Base-by-base conservation (phyloP, 257 asterid species). In the Jacaranda copaia region DNA sequence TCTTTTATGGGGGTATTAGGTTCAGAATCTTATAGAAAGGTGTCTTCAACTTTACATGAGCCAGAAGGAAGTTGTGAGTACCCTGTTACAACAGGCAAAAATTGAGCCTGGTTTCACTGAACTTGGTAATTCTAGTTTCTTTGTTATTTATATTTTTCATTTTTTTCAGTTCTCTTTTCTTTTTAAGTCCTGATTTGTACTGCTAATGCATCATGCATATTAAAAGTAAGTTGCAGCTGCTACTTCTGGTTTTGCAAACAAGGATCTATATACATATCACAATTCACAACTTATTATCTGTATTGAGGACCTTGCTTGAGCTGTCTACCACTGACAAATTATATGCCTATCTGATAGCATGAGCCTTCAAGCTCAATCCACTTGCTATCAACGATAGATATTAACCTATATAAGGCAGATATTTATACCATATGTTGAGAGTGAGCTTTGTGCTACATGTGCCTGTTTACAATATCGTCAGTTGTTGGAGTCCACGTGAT, bases 1-100 rank as follows among this genome's bases (percentile, higher is more conserved):
- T 69, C 40, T 39, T 79, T 9, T 65, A 42, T 42, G 40, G 36
- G 60, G 52, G 61, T 57, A 7, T 64, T 86, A 95, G 99, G 99
- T 95, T 79, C 98, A 95, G 76, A 90, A 89, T 82, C 98, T 95
- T 64, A 94, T 94, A 67, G 99, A 94, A 85, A 89, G 98, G 84
- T 95, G 99, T 77, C 97, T 95, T 83, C 99, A 95, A 85, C 98
- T 93, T 68, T 95, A 95, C 92, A 95, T 93, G 99, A 90, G 86
- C 82, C 92, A 90, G 86, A 84, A 78, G 70, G 99, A 95, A 82
- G 99, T 91, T 64, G 91, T 95, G 81, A 88, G 75, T 80, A 89
- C 97, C 74, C 89, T 93, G 79, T 81, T 87, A 72, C 85, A 84
- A 69, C 93, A 93, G 78, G 99, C 99, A 39, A 91, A 91, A 82